Base-by-base conservation (phyloP, 2,329 filamentous ascomycete genomes). In the Xylariaceae sp. region DNA sequence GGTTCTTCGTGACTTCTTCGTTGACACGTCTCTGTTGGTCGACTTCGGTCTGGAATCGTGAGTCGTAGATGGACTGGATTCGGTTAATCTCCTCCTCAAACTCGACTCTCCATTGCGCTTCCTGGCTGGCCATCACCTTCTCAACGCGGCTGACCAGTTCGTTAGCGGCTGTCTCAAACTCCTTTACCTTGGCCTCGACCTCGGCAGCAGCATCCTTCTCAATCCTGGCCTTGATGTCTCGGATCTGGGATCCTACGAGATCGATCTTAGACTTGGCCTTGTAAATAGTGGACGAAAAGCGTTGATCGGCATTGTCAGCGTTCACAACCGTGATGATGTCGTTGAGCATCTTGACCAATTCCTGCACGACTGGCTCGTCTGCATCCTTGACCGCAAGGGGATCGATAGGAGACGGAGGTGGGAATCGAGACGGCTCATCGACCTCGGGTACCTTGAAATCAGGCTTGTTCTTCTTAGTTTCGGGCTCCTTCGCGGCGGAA, bases 251-350 rank as follows among this genome's bases (percentile, higher is more conserved):
- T 63, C 91, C 90, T 57, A 97, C 87, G 74, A 87, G 88, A 71
- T 82, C 77, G 55, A 97, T 80, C 66, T 96, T 89, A 56, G 82
- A 80, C 81, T 97, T 97, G 63, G 93, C 92, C 79, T 94, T 92
- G 67, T 82, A 79, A 60, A 99, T 86, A 0, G 91, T 88, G 2
- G 84, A 82, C 55, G 85, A 86, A 76, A 94, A 96, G 74, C 88
- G 91, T 67, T 82, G 82, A 63, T 88, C 84, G 59, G 90, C 85
- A 62, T 88, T 85, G 73, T 96, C 93, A 59, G 89, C 89, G 74
- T 97, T 96, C 73, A 97, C 87, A 51, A 95, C 90, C 7, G 90
- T 87, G 71, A 99, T 96, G 69, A 99, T 88, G 74, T 96, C 91
- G 77, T 99, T 99, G 68, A 99, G 82, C 77, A 96, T 93, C 77